Evolutionary conservation across 345 rosid species (phyloP).

Genomic region (Lepidium aucheri): DNA sequence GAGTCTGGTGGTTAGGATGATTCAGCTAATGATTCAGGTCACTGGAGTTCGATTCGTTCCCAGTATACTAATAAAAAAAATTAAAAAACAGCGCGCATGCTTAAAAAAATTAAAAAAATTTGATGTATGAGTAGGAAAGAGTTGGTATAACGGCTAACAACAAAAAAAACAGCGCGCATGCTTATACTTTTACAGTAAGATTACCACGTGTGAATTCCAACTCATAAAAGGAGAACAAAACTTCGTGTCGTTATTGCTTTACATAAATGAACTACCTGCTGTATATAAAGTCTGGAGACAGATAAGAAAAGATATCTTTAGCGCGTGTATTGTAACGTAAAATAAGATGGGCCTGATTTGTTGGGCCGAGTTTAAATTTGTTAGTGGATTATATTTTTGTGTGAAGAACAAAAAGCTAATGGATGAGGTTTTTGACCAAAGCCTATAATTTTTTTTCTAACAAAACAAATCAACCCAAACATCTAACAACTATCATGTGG

Average conservation of each 20-base stretch:
- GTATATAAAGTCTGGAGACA: too few relatives aligned
- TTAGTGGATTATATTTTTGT: neutral
- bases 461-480: too few relatives aligned
- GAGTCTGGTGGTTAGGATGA: too few relatives aligned
- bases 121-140: neutral
- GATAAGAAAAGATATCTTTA: too few relatives aligned
- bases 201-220: neutral
- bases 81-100: too few relatives aligned
- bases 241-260: neutral
- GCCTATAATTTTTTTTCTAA: neutral
- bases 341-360: neutral
- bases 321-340: neutral
- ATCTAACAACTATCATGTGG: too few relatives aligned
- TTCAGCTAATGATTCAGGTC: too few relatives aligned
- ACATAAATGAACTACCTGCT: neutral
- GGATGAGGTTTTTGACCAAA: neutral
- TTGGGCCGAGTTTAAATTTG: neutral
- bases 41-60: too few relatives aligned
- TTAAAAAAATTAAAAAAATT: too few relatives aligned
- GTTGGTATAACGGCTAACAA: conserved; percentile 10
- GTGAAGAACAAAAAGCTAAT: too few relatives aligned
- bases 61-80: too few relatives aligned
- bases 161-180: conserved; percentile 20
- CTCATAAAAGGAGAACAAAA: neutral
- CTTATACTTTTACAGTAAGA: conserved; percentile 3